Evolutionary conservation across 1,139 yeast genomes (phyloP), one percentile per base, ranked within the genome.

Genomic region (Casaregolazyma lundiana): DNA sequence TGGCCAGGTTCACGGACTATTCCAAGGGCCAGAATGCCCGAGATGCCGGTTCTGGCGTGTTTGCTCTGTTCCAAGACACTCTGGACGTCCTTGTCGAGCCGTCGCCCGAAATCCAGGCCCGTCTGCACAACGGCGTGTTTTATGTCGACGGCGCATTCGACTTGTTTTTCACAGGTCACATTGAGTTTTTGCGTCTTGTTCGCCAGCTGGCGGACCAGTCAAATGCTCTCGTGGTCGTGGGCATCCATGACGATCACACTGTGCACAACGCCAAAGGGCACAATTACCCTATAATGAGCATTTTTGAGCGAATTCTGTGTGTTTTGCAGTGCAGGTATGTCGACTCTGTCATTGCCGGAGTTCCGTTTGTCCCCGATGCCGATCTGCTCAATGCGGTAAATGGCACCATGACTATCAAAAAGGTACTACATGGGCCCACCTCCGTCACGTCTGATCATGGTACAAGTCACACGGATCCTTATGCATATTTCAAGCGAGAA

Each of bases 151-250:
- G 97, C 17, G 86, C 86, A 1, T 92, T 89, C 68, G 98, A 92
- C 65, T 72, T 92, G 52, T 89, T 92, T 67, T 90, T 89, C 62
- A 90, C 96, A 22, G 97, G 96, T 15, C 97, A 92, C 62, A 87
- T 90, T 53, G 85, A 81, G 58, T 80, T 81, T 9, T 70, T 85
- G 52, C 70, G 75, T 48, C 61, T 69, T 7, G 78, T 77, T 8
- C 61, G 66, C 29, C 65, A 66, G 48, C 45, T 63, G 50, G 58
- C 65, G 45, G 37, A 44, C 2, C 50, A 49, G 11, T 58, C 53
- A 2, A 69, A 70, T 2, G 65, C 65, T 4, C 73, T 75, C 7
- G 78, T 87, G 0, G 66, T 84, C 4, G 88, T 85, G 17, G 96
- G 95, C 1, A 64, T 88, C 20, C 80, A 78, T 55, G 81, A 80